Conservation (phyloP, 1,284 basidiomycete genomes). For the Chondrostereum purpureum region DNA sequence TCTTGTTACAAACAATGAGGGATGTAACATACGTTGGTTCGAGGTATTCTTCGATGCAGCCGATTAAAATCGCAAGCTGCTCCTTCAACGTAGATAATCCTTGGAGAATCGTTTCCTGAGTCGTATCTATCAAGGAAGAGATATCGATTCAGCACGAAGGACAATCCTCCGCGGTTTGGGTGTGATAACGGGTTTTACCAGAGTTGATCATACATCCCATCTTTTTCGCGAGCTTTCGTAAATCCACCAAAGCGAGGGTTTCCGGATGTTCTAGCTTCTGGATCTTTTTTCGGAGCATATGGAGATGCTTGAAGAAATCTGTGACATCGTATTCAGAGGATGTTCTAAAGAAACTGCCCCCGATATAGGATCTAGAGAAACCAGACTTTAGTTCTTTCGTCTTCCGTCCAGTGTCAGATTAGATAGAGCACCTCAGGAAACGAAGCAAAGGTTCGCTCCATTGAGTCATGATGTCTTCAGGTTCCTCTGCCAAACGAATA, state of each 20-base stretch:
- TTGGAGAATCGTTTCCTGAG: too few species aligned
- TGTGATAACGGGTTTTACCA: not conserved
- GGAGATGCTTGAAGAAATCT: not conserved
- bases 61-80: not conserved
- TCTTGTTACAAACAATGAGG: not conserved
- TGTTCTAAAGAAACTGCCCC: not conserved
- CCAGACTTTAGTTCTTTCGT: not conserved
- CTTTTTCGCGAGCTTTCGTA: not conserved
- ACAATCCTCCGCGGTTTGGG: not conserved
- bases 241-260: not conserved
- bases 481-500: not conserved
- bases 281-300: not conserved
- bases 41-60: conserved; percentile 2
- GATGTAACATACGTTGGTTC: not conserved
- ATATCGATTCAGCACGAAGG: too few species aligned
- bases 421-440: conserved; percentile 1
- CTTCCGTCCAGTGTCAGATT: not conserved
- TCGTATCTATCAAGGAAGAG: not conserved
- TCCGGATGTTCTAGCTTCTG: not conserved
- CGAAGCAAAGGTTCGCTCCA: not conserved
- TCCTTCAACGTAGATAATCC: not conserved
- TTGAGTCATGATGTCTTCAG: not conserved
- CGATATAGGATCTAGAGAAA: not conserved
- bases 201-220: not conserved
- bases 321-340: not conserved